Conservation (phyloP, 371 early-diverging fungal species). For the Mortierella sp. region DNA sequence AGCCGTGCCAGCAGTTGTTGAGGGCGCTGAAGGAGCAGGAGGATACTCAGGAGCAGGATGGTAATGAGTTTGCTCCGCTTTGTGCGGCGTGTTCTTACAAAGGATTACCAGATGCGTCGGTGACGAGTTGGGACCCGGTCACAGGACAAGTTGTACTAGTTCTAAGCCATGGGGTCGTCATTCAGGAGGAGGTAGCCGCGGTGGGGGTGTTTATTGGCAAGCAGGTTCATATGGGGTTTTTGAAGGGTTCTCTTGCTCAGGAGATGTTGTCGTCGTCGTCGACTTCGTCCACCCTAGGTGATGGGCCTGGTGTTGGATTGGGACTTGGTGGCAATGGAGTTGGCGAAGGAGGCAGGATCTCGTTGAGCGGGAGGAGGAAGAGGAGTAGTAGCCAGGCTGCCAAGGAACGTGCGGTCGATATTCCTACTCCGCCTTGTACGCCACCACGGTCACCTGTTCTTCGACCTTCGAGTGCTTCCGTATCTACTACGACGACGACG, state of each 20-base stretch:
- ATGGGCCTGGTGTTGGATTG: conserved; percentile 1
- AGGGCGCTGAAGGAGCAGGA: background rate
- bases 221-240: conserved; percentile 55
- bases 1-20: conserved; percentile 8
- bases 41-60: background rate
- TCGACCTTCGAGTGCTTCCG: background rate
- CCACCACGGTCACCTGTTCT: conserved; percentile 46
- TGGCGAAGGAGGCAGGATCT: background rate
- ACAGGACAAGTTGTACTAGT: conserved; percentile 32
- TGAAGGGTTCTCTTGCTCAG: conserved; percentile 50
- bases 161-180: conserved; percentile 41
- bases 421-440: conserved; percentile 53
- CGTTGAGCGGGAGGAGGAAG: background rate
- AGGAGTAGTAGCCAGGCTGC: background rate
- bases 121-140: conserved; percentile 40
- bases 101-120: conserved; percentile 47
- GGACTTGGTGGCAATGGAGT: background rate
- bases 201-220: conserved; percentile 58
- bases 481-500: background rate
- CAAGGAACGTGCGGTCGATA: conserved; percentile 21
- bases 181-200: conserved; percentile 45
- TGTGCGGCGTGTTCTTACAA: conserved; percentile 42
- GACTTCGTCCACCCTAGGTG: background rate
- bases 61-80: conserved; percentile 4
- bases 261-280: conserved; percentile 37